Evolutionary conservation across 768 basidiomycete species (phyloP).

Genomic region (Phanerodontia chrysosporium): DNA sequence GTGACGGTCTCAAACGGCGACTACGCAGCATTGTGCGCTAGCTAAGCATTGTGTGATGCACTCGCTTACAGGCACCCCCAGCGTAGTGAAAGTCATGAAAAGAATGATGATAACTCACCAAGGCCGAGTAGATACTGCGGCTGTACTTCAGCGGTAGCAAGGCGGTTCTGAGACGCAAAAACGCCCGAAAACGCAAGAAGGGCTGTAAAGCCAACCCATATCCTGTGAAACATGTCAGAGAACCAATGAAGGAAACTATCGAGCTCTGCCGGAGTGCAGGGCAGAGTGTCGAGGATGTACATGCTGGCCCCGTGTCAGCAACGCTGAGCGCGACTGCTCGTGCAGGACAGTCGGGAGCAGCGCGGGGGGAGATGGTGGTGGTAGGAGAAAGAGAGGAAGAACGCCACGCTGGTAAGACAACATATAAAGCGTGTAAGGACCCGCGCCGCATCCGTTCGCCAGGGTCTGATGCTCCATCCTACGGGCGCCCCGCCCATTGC

Average conservation of each 20-base stretch:
- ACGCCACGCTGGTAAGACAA: no score
- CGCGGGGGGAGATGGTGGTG: not conserved
- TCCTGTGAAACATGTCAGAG: conserved; percentile 4
- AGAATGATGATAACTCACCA: conserved; percentile 10
- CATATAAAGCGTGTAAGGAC: no score
- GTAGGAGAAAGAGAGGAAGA: no score
- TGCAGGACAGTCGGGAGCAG: not conserved
- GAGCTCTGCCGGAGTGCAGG: not conserved
- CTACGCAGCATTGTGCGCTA: no score
- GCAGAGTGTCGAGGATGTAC: conserved; percentile 8
- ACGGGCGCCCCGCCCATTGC: no score
- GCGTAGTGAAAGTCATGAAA: no score
- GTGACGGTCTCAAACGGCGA: no score
- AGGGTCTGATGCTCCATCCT: no score
- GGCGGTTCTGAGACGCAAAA: not conserved
- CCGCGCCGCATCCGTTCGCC: no score
- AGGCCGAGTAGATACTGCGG: conserved; percentile 15
- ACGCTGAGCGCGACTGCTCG: not conserved
- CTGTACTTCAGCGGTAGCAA: conserved; percentile 4
- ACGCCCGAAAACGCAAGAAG: conserved; percentile 10
- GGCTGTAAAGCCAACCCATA: conserved; percentile 7
- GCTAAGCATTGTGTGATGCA: no score
- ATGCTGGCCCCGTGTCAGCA: not conserved
- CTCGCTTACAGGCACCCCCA: no score
- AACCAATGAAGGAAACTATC: not conserved